These are phyloP conservation scores for Candida maltosa DNA, from an alignment of 805 yeast species.

Conservation along the genomic window DNA sequence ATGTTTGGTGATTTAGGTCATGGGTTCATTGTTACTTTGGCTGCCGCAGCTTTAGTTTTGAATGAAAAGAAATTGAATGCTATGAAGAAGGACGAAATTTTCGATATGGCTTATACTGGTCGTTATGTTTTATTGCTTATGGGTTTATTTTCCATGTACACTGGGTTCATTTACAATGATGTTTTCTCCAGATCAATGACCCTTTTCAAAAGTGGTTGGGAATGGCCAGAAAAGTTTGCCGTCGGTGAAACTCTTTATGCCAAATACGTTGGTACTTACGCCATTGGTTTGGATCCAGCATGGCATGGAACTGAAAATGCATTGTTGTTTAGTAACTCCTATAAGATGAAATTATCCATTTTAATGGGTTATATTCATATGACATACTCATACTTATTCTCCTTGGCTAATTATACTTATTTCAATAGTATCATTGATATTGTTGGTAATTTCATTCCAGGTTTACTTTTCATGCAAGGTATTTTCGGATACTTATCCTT, in stretches of 20 bases:
- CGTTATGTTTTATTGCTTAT: slow-evolving; percentile 85
- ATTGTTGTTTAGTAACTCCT: slow-evolving; percentile 86
- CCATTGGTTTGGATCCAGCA: slow-evolving; percentile 84
- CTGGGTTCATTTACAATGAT: slow-evolving; percentile 93
- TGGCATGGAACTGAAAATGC: slow-evolving; percentile 98
- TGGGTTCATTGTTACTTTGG: slow-evolving; percentile 77
- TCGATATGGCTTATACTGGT: slow-evolving; percentile 94
- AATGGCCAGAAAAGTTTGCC: slow-evolving; percentile 77
- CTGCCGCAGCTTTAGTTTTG: slow-evolving; percentile 66
- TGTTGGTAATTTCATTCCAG: slow-evolving; percentile 91
- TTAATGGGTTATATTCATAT: slow-evolving; percentile 93
- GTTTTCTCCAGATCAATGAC: slow-evolving; percentile 89
- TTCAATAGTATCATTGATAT: slow-evolving; percentile 76
- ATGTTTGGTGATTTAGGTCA: slow-evolving; percentile 99
- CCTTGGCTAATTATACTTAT: slow-evolving; percentile 72
- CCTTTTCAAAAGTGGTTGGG: slow-evolving; percentile 86
- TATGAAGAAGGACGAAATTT: slow-evolving; percentile 83
- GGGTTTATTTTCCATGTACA: slow-evolving; percentile 95
- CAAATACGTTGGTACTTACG: slow-evolving; percentile 62
- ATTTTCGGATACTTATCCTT: slow-evolving; percentile 90
- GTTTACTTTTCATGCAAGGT: slow-evolving; percentile 91
- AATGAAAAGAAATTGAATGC: slow-evolving; percentile 69
- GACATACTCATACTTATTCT: slow-evolving; percentile 84
- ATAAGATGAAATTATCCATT: slow-evolving; percentile 94
- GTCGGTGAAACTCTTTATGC: slow-evolving; percentile 72